phyloP scores from a whole-genome alignment of 129 eudicot species.

The Erigeron canadensis region DNA sequence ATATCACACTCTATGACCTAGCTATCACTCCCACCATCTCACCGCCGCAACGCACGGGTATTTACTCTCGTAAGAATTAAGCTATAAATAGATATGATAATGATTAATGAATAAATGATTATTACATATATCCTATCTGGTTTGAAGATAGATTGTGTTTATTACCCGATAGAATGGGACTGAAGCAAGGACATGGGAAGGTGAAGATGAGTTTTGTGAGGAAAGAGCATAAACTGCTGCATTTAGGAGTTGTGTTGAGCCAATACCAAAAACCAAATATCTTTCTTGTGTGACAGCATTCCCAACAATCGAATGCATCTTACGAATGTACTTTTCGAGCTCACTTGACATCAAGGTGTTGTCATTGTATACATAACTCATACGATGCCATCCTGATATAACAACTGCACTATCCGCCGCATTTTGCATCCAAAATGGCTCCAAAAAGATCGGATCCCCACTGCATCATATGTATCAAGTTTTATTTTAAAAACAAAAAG shows the following conservation, averaged over 20 bases:
- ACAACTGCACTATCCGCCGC: not conserved
- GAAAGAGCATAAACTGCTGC: conserved; percentile 3
- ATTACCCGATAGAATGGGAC: not conserved
- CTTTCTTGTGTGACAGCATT: not conserved
- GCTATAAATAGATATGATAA: not conserved
- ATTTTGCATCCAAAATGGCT: conserved; percentile 17
- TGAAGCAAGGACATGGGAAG: conserved; percentile 1
- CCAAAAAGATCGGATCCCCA: not conserved
- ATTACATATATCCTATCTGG: not conserved
- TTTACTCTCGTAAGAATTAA: too few species aligned
- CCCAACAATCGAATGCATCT: not conserved
- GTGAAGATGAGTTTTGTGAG: not conserved
- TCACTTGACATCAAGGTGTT: not conserved
- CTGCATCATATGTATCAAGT: not conserved
- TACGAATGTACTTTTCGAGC: not conserved
- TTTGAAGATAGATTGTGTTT: conserved; percentile 40
- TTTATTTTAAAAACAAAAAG: not conserved
- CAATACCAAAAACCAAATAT: not conserved
- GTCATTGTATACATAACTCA: not conserved
- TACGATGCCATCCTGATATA: conserved; percentile 6
- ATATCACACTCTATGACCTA: too few species aligned
- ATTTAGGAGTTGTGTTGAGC: conserved; percentile 7
- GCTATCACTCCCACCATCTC: too few species aligned
- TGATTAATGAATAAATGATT: not conserved
- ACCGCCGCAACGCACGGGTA: too few species aligned